Evolutionary conservation across 2,329 filamentous ascomycete genomes (phyloP).

Genomic region (Beauveria brongniartii): DNA sequence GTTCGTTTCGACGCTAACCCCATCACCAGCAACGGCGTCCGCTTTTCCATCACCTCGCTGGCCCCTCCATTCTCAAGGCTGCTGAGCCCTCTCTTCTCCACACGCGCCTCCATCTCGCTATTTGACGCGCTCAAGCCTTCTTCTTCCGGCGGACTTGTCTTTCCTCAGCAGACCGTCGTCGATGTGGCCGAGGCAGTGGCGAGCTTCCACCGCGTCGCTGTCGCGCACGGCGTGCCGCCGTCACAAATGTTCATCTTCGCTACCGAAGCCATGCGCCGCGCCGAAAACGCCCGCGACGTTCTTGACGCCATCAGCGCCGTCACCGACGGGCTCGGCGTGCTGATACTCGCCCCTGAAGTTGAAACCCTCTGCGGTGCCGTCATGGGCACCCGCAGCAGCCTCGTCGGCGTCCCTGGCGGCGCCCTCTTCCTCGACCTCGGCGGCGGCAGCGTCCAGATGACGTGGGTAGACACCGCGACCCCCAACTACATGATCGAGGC

Average conservation of each 20-base stretch:
- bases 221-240: slow-evolving; percentile 57
- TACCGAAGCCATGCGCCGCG: slow-evolving; percentile 81
- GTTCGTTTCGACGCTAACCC: slow-evolving; percentile 4
- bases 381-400: slow-evolving; percentile 71
- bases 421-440: slow-evolving; percentile 84
- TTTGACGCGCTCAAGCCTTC: slow-evolving; percentile 68
- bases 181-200: slow-evolving; percentile 59
- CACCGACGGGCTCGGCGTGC: slow-evolving; percentile 58
- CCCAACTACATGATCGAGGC: slow-evolving; percentile 43
- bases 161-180: slow-evolving; percentile 49
- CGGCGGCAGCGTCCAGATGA: slow-evolving; percentile 61
- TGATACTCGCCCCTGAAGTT: slow-evolving; percentile 66
- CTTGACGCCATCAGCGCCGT: slow-evolving; percentile 52
- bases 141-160: slow-evolving; percentile 27
- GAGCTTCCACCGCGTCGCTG: slow-evolving; percentile 64
- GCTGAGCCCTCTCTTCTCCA: slow-evolving; percentile 68
- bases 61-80: slow-evolving; percentile 62
- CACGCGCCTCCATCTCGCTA: slow-evolving; percentile 73
- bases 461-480: slow-evolving; percentile 46
- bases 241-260: slow-evolving; percentile 67
- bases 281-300: slow-evolving; percentile 64
- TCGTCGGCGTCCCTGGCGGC: slow-evolving; percentile 49
- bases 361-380: slow-evolving; percentile 74
- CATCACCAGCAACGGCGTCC: slow-evolving; percentile 70
- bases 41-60: slow-evolving; percentile 83